phyloP scores from a whole-genome alignment of 768 basidiomycete genomes.

The Psilocybe tampanensis region DNA sequence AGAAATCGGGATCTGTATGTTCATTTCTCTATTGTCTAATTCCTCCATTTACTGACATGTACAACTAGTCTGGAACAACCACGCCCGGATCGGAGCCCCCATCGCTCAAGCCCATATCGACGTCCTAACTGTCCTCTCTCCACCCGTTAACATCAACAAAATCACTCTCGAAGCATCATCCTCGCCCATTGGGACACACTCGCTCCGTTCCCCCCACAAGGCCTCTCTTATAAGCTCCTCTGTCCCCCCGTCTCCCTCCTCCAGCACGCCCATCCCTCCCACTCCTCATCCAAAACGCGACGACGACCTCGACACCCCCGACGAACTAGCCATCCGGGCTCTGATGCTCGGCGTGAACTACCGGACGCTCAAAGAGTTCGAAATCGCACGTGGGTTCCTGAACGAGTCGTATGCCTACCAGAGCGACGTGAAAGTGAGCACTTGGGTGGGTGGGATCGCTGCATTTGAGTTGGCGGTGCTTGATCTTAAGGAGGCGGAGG shows the following conservation, averaged over 20 bases:
- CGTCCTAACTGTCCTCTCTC: constrained; percentile 53
- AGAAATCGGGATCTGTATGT: constrained; percentile 76
- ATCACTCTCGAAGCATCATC: constrained; percentile 4
- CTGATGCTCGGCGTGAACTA: constrained; percentile 71
- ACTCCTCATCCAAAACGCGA: neutral
- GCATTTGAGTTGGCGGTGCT: constrained; percentile 72
- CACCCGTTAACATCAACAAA: constrained; percentile 23
- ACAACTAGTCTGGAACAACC: constrained; percentile 81
- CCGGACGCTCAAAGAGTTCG: constrained; percentile 53
- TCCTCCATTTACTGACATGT: no score
- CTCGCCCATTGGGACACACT: constrained; percentile 5
- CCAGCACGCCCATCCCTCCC: neutral
- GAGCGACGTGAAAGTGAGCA: constrained; percentile 46
- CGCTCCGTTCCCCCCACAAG: constrained; percentile 17
- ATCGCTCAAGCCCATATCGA: constrained; percentile 62
- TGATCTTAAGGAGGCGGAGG: constrained; percentile 62
- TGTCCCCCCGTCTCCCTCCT: neutral
- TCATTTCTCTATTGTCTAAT: no score
- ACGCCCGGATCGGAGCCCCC: constrained; percentile 55
- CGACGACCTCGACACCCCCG: constrained; percentile 62
- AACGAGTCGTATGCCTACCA: constrained; percentile 50
- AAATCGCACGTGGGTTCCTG: constrained; percentile 49
- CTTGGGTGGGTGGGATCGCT: constrained; percentile 70
- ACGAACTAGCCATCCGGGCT: constrained; percentile 70
- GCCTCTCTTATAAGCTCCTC: constrained; percentile 10